Evolutionary conservation across 1,139 yeast genomes (phyloP), one percentile per base, ranked within the genome.

Genomic region (Saccharomyces hybrid): DNA sequence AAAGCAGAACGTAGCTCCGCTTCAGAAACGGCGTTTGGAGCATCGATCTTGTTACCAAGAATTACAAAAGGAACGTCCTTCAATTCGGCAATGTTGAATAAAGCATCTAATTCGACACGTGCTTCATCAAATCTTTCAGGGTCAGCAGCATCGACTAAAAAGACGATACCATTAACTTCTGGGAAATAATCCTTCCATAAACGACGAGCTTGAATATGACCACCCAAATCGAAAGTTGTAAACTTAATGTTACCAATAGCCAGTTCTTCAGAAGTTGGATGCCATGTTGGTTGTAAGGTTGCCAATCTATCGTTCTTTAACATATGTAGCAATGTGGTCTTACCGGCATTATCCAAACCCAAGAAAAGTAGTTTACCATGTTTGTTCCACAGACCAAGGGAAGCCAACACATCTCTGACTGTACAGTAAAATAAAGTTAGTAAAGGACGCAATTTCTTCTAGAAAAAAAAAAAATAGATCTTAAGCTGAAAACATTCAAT

Each of bases 101-200:
- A 79, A 41, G 95, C 91, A 69, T 93, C 98, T 70, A 93, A 81
- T 76, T 93, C 99, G 47, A 91, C 90, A 75, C 88, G 87, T 56
- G 96, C 86, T 77, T 93, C 99, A 61, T 88, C 88, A 66, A 93
- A 88, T 74, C 99, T 86, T 70, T 86, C 96, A 50, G 95, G 85
- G 70, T 93, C 99, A 57, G 98, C 98, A 55, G 97, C 95, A 71
- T 93, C 99, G 47, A 93, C 98, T 59, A 95, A 79, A 74, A 88
- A 95, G 30, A 93, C 98, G 65, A 93, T 93, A 53, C 98, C 99
- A 73, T 90, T 88, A 55, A 93, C 99, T 75, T 93, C 99, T 54
- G 99, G 99, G 84, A 95, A 93, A 74, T 93, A 93, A 73, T 93
- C 98, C 73, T 90, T 91, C 99, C 99, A 93, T 70, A 93, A 83